Conservation (phyloP, 1,284 basidiomycete species). For the Trichosporon sp. region DNA sequence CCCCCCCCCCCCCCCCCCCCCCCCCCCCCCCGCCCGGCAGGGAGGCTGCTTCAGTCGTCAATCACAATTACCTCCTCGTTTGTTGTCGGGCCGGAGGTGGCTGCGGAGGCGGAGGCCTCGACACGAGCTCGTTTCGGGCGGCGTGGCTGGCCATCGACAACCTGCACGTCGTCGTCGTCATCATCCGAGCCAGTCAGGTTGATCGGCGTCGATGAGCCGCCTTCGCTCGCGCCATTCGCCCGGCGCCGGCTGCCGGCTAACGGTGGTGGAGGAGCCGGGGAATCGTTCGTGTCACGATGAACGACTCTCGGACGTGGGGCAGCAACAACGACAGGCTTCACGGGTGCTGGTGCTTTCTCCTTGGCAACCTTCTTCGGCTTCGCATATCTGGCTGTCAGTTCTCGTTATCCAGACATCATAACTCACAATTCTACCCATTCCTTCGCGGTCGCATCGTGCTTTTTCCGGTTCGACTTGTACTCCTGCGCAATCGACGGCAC, state of each 20-base stretch:
- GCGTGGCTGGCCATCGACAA: not conserved
- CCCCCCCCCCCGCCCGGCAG: no score
- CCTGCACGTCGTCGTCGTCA: conserved; percentile 8
- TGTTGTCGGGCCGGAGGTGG: not conserved
- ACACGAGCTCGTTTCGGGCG: conserved; percentile 14
- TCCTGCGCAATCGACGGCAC: conserved; percentile 58
- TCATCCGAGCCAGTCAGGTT: conserved; percentile 16
- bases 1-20: no score
- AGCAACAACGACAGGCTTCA: no score
- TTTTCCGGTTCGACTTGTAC: conserved; percentile 82
- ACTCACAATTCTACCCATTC: conserved; percentile 91
- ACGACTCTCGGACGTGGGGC: conserved; percentile 14
- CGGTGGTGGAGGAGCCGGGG: not conserved
- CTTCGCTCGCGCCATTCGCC: conserved; percentile 18
- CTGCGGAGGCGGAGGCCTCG: not conserved
- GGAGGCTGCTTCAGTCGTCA: conserved; percentile 33
- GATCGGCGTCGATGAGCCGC: conserved; percentile 2
- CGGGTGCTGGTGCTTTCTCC: conserved; percentile 4
- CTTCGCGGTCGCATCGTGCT: conserved; percentile 85
- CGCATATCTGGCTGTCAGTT: conserved; percentile 29
- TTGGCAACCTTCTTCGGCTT: conserved; percentile 18
- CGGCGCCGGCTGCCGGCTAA: conserved; percentile 11
- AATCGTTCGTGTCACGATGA: conserved; percentile 17
- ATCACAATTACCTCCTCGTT: conserved; percentile 38
- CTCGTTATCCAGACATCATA: not conserved